Conservation (phyloP, 108 stramenopile species). For the Cyclostephanos tholiformis region DNA sequence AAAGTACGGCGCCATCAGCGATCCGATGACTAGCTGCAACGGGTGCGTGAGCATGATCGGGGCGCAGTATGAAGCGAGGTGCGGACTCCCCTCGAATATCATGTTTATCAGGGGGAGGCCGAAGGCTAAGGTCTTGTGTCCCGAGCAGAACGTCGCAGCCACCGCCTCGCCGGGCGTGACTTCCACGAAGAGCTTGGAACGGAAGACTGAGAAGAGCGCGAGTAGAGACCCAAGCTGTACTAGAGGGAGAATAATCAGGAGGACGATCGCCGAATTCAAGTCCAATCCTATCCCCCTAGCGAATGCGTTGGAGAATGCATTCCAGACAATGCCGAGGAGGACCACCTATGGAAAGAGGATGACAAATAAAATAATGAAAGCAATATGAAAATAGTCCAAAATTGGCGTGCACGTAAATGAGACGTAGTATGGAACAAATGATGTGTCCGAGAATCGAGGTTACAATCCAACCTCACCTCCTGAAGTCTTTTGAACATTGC, state of each 20-base stretch:
- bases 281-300: slow-evolving; percentile 71
- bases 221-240: slow-evolving; percentile 70
- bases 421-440: slow-evolving; percentile 9
- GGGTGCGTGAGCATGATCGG: slow-evolving; percentile 94
- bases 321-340: slow-evolving; percentile 90
- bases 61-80: slow-evolving; percentile 83
- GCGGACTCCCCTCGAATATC: slow-evolving; percentile 83
- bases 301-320: slow-evolving; percentile 92
- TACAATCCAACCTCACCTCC: slow-evolving; percentile 50
- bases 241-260: slow-evolving; percentile 64
- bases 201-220: slow-evolving; percentile 57
- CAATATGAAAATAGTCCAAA: too few relatives aligned
- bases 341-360: slow-evolving; percentile 45
- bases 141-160: slow-evolving; percentile 80
- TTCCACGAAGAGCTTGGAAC: slow-evolving; percentile 28
- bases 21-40: slow-evolving; percentile 83
- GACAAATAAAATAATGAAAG: too few relatives aligned
- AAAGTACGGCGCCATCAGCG: slow-evolving; percentile 54
- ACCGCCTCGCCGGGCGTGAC: slow-evolving; percentile 64
- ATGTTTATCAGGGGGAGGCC: slow-evolving; percentile 91
- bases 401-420: too few relatives aligned
- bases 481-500: slow-evolving; percentile 80
- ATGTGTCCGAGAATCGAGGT: background rate
- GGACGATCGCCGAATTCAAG: slow-evolving; percentile 51
- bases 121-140: slow-evolving; percentile 93